phyloP scores from a whole-genome alignment of 495 filamentous ascomycete genomes.

The Geoglossum glabrum region DNA sequence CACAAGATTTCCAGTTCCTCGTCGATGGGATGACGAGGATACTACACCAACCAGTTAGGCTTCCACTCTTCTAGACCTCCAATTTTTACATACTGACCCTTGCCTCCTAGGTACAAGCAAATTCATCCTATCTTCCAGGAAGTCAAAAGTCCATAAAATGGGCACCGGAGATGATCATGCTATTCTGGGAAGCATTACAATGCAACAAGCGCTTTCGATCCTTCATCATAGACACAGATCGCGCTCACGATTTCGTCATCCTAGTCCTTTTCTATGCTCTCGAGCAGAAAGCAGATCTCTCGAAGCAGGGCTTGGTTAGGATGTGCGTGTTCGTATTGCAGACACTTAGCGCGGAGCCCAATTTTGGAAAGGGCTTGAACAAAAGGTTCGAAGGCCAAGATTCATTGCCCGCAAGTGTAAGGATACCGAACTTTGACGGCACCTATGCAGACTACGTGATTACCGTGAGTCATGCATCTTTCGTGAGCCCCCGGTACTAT shows the following conservation, averaged over 20 bases:
- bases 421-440: constrained; percentile 66
- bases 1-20: constrained; percentile 94
- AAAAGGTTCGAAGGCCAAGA: constrained; percentile 79
- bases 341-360: constrained; percentile 81
- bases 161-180: constrained; percentile 88
- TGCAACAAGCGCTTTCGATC: constrained; percentile 96
- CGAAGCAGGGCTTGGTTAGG: constrained; percentile 78
- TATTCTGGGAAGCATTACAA: constrained; percentile 94
- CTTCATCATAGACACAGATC: constrained; percentile 90
- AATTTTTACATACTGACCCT: background rate
- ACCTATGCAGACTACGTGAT: constrained; percentile 90
- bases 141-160: constrained; percentile 65
- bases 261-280: constrained; percentile 83
- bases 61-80: background rate
- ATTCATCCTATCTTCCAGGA: constrained; percentile 72
- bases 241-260: constrained; percentile 82
- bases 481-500: background rate
- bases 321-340: constrained; percentile 97
- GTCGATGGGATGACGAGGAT: constrained; percentile 91
- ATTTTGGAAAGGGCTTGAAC: constrained; percentile 79
- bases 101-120: constrained; percentile 49
- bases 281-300: constrained; percentile 63
- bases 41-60: constrained; percentile 61
- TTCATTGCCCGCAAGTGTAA: constrained; percentile 58
- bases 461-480: constrained; percentile 38